Percentiles rank a stretch among this genome's conserved stretches.
phyloP scores from a whole-genome alignment of 495 filamentous ascomycete genomes.

The Tuber microsphaerosporum region DNA sequence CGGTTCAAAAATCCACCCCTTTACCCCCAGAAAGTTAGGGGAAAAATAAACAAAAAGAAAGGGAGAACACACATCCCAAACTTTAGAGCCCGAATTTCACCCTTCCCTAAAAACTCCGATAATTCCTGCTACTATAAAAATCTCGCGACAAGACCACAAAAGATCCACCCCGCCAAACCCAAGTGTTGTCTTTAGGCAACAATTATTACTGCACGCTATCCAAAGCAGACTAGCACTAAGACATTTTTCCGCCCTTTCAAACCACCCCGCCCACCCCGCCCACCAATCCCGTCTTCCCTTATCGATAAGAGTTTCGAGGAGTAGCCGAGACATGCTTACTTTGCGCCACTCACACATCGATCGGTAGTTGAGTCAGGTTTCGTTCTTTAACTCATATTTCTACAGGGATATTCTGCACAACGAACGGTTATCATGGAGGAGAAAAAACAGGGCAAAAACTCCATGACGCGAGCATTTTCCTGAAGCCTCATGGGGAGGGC shows the following conservation, averaged over 20 bases:
- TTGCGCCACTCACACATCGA: neutral
- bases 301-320: neutral
- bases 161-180: too few relatives aligned
- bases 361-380: too few relatives aligned
- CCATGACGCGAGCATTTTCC: neutral
- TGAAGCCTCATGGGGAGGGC: neutral
- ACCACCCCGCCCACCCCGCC: neutral
- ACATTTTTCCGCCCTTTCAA: neutral
- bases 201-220: neutral
- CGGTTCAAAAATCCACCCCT: neutral
- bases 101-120: neutral
- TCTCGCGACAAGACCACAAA: too few relatives aligned
- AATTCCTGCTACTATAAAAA: too few relatives aligned
- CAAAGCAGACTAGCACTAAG: neutral
- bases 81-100: neutral
- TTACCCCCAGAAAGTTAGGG: neutral
- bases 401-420: neutral
- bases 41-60: neutral
- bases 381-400: too few relatives aligned
- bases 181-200: neutral
- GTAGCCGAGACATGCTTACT: neutral
- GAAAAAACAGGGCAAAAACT: neutral
- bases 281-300: too few relatives aligned
- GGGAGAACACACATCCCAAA: neutral
- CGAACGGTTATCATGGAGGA: neutral